phyloP scores from a whole-genome alignment of 2,329 filamentous ascomycete genomes.

The Fusarium verticillioides region DNA sequence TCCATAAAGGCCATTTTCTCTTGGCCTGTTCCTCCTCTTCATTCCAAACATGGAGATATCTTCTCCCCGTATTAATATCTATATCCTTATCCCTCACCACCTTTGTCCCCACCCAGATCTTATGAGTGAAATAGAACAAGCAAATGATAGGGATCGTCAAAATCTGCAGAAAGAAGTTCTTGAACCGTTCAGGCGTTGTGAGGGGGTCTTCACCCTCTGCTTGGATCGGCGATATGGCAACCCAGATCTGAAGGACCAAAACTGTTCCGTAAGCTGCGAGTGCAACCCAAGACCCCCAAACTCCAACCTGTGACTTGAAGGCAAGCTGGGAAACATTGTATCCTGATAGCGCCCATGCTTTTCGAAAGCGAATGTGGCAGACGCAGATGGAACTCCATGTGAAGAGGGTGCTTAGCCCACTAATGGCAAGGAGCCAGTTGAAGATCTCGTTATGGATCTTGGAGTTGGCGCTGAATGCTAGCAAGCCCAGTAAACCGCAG shows the following conservation, averaged over 20 bases:
- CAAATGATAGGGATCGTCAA: constrained; percentile 75
- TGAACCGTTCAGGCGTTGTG: constrained; percentile 53
- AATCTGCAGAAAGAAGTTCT: constrained; percentile 78
- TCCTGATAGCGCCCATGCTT: constrained; percentile 75
- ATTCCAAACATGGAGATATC: constrained; percentile 82
- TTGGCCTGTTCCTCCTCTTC: constrained; percentile 78
- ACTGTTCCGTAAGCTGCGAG: constrained; percentile 80
- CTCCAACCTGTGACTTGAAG: constrained; percentile 81
- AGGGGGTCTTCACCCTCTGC: not conserved
- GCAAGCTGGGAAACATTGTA: constrained; percentile 79
- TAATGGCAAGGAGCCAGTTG: constrained; percentile 82
- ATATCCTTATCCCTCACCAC: constrained; percentile 77
- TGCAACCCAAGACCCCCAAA: constrained; percentile 86
- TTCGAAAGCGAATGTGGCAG: constrained; percentile 88
- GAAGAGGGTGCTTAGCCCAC: constrained; percentile 77
- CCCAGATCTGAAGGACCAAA: constrained; percentile 86
- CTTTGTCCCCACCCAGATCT: constrained; percentile 75
- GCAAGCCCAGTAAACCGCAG: constrained; percentile 73
- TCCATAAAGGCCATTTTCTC: constrained; percentile 78
- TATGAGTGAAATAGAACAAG: constrained; percentile 77
- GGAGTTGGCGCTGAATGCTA: constrained; percentile 79
- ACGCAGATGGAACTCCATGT: constrained; percentile 87
- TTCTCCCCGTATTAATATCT: constrained; percentile 85
- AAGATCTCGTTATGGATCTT: constrained; percentile 71
- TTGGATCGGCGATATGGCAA: constrained; percentile 77